Conservation (phyloP, 116 monocot species). For the Iris pallida region DNA sequence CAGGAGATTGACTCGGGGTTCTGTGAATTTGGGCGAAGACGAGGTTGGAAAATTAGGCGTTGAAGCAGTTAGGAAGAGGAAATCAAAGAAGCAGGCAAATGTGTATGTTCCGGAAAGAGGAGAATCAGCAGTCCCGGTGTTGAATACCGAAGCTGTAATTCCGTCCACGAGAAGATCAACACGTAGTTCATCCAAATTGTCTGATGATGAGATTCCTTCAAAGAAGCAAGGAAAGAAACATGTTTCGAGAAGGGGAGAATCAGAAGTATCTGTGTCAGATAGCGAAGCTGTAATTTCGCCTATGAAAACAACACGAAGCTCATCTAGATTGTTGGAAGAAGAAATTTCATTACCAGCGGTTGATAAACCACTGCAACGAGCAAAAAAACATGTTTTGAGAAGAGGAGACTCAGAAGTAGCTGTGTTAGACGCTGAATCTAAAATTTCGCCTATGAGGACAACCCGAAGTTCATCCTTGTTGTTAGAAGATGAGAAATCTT, state of each 20-base stretch:
- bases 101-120: not conserved
- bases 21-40: not conserved
- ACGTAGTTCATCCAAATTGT: constrained; percentile 5
- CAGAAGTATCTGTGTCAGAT: not conserved
- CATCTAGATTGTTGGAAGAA: not conserved
- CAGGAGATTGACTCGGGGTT: constrained; percentile 6
- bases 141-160: not conserved
- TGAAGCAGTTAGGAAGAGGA: not conserved
- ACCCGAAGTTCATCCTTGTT: not conserved
- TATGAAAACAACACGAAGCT: not conserved
- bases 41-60: not conserved
- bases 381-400: not conserved
- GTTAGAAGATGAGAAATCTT: not conserved
- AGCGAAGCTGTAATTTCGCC: not conserved
- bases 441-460: not conserved
- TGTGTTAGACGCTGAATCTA: not conserved
- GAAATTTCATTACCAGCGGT: not conserved
- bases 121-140: not conserved
- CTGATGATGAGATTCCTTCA: not conserved
- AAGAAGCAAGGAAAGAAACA: not conserved
- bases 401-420: not conserved
- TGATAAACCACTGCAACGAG: not conserved
- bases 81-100: not conserved
- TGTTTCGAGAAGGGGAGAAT: not conserved
- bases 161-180: constrained; percentile 1